These are phyloP conservation scores for Ceratobasidium theobromae DNA, from an alignment of 1,284 basidiomycete genomes.

Conservation along the genomic window DNA sequence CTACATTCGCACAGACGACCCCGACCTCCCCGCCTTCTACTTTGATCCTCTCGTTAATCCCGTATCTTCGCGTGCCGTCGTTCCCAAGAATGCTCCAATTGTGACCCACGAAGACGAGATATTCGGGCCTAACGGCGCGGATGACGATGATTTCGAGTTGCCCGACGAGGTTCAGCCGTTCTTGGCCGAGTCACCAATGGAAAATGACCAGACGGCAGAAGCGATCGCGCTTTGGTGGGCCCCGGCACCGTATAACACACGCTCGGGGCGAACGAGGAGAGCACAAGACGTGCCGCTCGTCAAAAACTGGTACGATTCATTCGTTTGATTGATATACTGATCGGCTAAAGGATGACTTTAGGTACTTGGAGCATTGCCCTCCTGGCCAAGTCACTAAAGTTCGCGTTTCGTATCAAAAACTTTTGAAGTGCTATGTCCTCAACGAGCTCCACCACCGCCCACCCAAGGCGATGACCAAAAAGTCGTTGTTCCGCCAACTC, in stretches of 20 bases:
- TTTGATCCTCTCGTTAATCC: constrained; percentile 99
- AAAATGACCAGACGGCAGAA: constrained; percentile 92
- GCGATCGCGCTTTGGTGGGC: constrained; percentile 99
- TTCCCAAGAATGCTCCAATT: constrained; percentile 78
- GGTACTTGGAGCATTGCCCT: constrained; percentile 94
- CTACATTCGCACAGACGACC: constrained; percentile 98
- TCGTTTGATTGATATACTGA: neutral
- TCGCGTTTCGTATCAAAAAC: constrained; percentile 98
- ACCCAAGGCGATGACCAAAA: constrained; percentile 97
- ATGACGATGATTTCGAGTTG: constrained; percentile 87
- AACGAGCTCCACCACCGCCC: constrained; percentile 88
- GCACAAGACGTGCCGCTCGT: constrained; percentile 95
- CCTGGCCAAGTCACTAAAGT: constrained; percentile 97
- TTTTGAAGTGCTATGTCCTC: constrained; percentile 93
- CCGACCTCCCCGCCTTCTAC: constrained; percentile 99
- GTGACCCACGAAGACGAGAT: constrained; percentile 89
- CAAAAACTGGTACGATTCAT: constrained; percentile 74
- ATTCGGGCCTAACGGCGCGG: constrained; percentile 82
- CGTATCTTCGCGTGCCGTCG: constrained; percentile 83
- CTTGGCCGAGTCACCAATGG: constrained; percentile 76
- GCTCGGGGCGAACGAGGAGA: constrained; percentile 89
- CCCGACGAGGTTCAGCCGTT: constrained; percentile 84
- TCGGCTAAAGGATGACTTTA: neutral
- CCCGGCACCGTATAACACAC: constrained; percentile 91
- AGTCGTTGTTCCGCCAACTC: constrained; percentile 92